Conservation (phyloP, 768 basidiomycete species). For the Serendipita sp. region DNA sequence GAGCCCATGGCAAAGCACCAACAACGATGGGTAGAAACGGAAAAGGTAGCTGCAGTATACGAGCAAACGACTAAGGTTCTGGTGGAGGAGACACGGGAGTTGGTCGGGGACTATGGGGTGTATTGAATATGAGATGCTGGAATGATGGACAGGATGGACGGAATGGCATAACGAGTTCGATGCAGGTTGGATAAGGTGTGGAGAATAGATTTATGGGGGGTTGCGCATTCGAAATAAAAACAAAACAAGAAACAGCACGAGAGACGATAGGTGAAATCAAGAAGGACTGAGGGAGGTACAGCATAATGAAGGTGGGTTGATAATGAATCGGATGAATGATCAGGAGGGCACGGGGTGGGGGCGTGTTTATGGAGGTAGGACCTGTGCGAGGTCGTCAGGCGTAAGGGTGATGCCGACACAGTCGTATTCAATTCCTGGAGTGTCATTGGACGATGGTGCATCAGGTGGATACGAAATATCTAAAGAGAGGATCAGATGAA, state of each 20-base stretch:
- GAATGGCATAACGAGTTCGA: background rate
- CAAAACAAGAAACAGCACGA: too few relatives aligned
- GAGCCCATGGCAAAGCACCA: constrained; percentile 2
- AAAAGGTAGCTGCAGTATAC: constrained; percentile 22
- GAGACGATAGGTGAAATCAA: background rate
- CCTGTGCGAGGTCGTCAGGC: background rate
- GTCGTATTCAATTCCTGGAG: background rate
- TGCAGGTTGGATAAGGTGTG: background rate
- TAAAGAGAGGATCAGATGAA: background rate
- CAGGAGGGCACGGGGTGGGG: background rate
- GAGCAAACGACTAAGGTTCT: constrained; percentile 20
- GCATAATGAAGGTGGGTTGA: background rate
- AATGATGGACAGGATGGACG: background rate
- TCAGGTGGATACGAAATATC: constrained; percentile 3
- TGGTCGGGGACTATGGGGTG: constrained; percentile 13
- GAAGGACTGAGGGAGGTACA: background rate
- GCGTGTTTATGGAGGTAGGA: constrained; percentile 4
- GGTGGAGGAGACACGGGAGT: constrained; percentile 15
- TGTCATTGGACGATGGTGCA: background rate
- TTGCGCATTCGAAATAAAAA: too few relatives aligned
- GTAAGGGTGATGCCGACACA: background rate
- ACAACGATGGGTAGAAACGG: constrained; percentile 20
- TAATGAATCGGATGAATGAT: background rate
- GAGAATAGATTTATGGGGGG: background rate
- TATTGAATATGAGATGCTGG: background rate